phyloP scores from a whole-genome alignment of 2,329 filamentous ascomycete species.

The Talaromyces sp. region DNA sequence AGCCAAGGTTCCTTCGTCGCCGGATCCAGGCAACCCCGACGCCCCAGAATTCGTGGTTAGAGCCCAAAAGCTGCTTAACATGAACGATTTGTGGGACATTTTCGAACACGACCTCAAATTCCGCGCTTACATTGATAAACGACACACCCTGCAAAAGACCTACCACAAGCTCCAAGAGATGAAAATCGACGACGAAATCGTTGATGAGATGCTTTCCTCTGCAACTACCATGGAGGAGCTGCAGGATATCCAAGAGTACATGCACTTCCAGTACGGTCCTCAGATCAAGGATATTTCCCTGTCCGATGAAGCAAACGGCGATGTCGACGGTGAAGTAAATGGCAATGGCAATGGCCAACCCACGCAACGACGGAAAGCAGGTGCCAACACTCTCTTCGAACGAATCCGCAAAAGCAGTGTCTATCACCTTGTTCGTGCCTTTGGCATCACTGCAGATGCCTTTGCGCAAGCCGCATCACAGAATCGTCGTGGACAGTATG shows the following conservation, averaged over 20 bases:
- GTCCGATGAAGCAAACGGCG: slow-evolving; percentile 11
- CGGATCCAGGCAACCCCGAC: slow-evolving; percentile 62
- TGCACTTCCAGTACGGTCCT: slow-evolving; percentile 86
- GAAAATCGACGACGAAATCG: slow-evolving; percentile 64
- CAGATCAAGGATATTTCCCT: slow-evolving; percentile 76
- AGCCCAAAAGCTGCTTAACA: slow-evolving; percentile 84
- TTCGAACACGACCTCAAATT: slow-evolving; percentile 95
- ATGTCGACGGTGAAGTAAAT: slow-evolving; percentile 11
- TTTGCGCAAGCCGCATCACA: slow-evolving; percentile 82
- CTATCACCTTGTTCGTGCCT: slow-evolving; percentile 78
- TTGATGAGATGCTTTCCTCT: slow-evolving; percentile 75
- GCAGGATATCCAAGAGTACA: slow-evolving; percentile 92
- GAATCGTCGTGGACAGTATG: slow-evolving; percentile 71
- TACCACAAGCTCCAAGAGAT: slow-evolving; percentile 67
- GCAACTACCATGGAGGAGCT: slow-evolving; percentile 90
- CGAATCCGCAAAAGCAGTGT: slow-evolving; percentile 75
- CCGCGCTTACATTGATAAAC: slow-evolving; percentile 85
- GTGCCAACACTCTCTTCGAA: slow-evolving; percentile 75
- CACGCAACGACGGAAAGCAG: slow-evolving; percentile 74
- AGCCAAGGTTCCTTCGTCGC: slow-evolving; percentile 62
- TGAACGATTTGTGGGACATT: slow-evolving; percentile 92
- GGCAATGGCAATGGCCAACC: slow-evolving; percentile 54
- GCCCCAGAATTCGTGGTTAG: slow-evolving; percentile 67
- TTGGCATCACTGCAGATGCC: slow-evolving; percentile 83
- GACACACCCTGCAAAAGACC: slow-evolving; percentile 75